Evolutionary conservation across 495 filamentous ascomycete species (phyloP).

Genomic region (Aspergillus nanangensis): DNA sequence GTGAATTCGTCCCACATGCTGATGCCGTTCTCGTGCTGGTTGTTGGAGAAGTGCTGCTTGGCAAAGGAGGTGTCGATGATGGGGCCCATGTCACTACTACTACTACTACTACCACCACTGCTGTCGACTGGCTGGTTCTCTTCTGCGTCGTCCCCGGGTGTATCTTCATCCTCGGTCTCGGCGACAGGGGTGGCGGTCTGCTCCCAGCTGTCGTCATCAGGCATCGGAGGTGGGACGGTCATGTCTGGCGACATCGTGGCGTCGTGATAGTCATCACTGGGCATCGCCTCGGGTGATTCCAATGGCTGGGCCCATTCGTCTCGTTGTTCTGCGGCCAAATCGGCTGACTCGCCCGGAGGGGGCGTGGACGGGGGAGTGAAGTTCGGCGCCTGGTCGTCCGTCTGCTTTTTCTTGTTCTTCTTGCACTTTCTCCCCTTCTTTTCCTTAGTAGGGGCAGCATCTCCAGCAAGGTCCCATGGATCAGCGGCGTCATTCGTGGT

Average conservation of each 20-base stretch:
- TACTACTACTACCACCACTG: no score
- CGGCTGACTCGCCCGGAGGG: no score
- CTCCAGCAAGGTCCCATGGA: slow-evolving; percentile 4
- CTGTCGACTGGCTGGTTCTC: neutral
- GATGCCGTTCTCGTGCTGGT: slow-evolving; percentile 27
- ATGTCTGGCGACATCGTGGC: no score
- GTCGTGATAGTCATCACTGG: no score
- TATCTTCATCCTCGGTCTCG: slow-evolving; percentile 1
- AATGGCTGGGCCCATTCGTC: slow-evolving; percentile 9
- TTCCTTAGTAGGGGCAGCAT: slow-evolving; percentile 7
- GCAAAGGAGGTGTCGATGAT: slow-evolving; percentile 42
- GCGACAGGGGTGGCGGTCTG: slow-evolving; percentile 5
- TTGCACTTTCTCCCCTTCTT: slow-evolving; percentile 24
- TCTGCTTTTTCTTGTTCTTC: slow-evolving; percentile 24
- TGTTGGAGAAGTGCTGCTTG: slow-evolving; percentile 26
- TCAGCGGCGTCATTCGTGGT: slow-evolving; percentile 10
- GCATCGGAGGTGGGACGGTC: no score
- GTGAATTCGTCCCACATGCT: slow-evolving; percentile 41
- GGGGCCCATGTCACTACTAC: slow-evolving; percentile 17
- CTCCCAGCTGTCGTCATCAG: slow-evolving; percentile 9
- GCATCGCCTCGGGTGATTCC: no score
- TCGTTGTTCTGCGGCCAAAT: slow-evolving; percentile 5
- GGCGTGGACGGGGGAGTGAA: slow-evolving; percentile 41
- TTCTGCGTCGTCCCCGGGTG: slow-evolving; percentile 4
- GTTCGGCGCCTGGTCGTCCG: slow-evolving; percentile 21